A percentile compares a stretch with the other conserved stretches of the same genome.
phyloP scores from a whole-genome alignment of 2,329 filamentous ascomycete species.

The Dactylonectria macrodidyma region DNA sequence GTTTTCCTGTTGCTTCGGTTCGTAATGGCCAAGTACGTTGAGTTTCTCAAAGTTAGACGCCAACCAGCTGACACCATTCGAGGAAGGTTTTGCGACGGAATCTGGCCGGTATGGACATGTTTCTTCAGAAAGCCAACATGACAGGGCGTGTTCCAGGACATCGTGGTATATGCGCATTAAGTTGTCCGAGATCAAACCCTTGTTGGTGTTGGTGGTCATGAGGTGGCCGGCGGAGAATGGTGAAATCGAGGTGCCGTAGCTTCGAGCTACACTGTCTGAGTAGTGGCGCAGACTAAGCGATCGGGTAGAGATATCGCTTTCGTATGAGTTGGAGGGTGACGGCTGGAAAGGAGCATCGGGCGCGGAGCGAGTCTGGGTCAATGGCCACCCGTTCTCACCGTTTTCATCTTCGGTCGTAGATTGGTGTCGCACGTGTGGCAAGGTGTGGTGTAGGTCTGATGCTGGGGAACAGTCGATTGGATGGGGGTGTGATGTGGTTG shows the following conservation, averaged over 20 bases:
- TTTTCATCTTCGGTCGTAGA: slow-evolving; percentile 44
- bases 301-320: slow-evolving; percentile 45
- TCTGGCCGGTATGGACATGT: slow-evolving; percentile 64
- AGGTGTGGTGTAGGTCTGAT: slow-evolving; percentile 38
- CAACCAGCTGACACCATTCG: slow-evolving; percentile 48
- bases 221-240: slow-evolving; percentile 46
- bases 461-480: slow-evolving; percentile 42
- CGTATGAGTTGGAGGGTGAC: slow-evolving; percentile 48
- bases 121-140: slow-evolving; percentile 68
- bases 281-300: slow-evolving; percentile 46
- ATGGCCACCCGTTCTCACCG: slow-evolving; percentile 45
- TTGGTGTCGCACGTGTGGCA: slow-evolving; percentile 36
- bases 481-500: slow-evolving; percentile 38
- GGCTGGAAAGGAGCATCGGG: slow-evolving; percentile 45
- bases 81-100: slow-evolving; percentile 37
- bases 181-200: slow-evolving; percentile 47
- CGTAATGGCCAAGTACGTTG: slow-evolving; percentile 42
- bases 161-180: slow-evolving; percentile 64
- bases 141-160: slow-evolving; percentile 66
- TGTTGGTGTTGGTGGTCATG: slow-evolving; percentile 47
- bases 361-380: slow-evolving; percentile 44
- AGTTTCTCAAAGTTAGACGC: slow-evolving; percentile 46
- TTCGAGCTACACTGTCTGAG: slow-evolving; percentile 45
- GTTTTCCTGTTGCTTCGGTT: slow-evolving; percentile 53
- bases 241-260: slow-evolving; percentile 46